Percentiles rank a stretch among this genome's conserved stretches.
Conservation (phyloP, 1,139 yeast genomes). For the Debaryomyces udenii region DNA sequence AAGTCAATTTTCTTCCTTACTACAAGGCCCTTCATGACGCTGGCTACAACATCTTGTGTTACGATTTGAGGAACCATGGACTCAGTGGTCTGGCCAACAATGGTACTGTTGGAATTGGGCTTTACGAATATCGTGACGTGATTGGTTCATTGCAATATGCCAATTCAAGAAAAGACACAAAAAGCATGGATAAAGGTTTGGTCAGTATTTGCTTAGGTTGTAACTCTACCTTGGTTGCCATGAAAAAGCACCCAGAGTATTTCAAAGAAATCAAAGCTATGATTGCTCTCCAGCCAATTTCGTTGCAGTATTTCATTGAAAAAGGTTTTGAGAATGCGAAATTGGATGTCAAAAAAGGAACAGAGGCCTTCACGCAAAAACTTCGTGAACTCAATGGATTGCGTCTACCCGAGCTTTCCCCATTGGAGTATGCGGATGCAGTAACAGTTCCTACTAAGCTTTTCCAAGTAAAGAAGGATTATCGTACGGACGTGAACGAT, state of each 20-base stretch:
- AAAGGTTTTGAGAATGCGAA: conserved; percentile 4
- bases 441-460: conserved; percentile 10
- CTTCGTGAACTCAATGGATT: conserved; percentile 1
- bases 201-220: conserved; percentile 11
- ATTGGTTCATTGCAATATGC: conserved; percentile 11
- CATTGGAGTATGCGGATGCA: conserved; percentile 5
- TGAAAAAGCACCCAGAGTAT: conserved; percentile 9
- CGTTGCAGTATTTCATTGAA: conserved; percentile 3
- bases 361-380: conserved; percentile 4
- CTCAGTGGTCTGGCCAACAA: conserved; percentile 11
- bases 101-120: conserved; percentile 4
- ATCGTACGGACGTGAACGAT: conserved; percentile 9
- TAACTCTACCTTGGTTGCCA: conserved; percentile 10
- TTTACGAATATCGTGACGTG: conserved; percentile 11
- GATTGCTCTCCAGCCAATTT: conserved; percentile 10
- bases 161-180: conserved; percentile 11
- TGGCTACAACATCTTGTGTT: conserved; percentile 11
- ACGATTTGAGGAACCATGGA: conserved; percentile 12
- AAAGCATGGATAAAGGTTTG: conserved; percentile 9
- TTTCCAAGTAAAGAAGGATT: conserved; percentile 10
- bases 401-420: conserved; percentile 9
- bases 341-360: conserved; percentile 5
- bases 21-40: conserved; percentile 11
- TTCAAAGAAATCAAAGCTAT: conserved; percentile 9
- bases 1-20: conserved; percentile 9